These are phyloP conservation scores for Yamadazyma triangularis DNA, from an alignment of 1,139 yeast genomes.

Conservation along the genomic window DNA sequence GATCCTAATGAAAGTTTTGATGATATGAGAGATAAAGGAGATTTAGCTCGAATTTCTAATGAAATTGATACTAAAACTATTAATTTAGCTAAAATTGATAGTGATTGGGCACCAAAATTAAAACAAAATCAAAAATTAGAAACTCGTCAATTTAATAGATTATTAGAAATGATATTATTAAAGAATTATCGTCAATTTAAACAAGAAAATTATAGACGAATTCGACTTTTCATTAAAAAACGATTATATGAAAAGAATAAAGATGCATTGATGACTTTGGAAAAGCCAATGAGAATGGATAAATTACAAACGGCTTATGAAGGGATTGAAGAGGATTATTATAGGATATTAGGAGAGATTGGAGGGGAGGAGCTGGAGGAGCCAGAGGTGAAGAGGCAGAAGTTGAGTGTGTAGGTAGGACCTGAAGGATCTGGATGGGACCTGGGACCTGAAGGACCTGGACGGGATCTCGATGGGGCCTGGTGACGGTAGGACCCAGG, in stretches of 20 bases:
- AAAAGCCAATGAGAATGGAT: constrained; percentile 54
- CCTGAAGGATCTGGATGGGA: too few relatives aligned
- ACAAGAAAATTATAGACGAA: constrained; percentile 27
- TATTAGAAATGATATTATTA: constrained; percentile 70
- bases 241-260: constrained; percentile 72
- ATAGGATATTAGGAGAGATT: constrained; percentile 45
- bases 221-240: constrained; percentile 63
- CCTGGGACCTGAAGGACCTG: too few relatives aligned
- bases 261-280: constrained; percentile 70
- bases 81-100: constrained; percentile 18
- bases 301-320: constrained; percentile 75
- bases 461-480: too few relatives aligned
- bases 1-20: constrained; percentile 95
- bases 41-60: constrained; percentile 49
- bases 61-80: constrained; percentile 11
- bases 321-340: constrained; percentile 65
- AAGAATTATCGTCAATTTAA: constrained; percentile 31
- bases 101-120: constrained; percentile 39
- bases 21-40: constrained; percentile 81
- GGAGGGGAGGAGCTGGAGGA: too few relatives aligned
- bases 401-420: too few relatives aligned
- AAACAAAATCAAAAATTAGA: constrained; percentile 56
- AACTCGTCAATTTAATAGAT: constrained; percentile 69
- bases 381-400: too few relatives aligned
- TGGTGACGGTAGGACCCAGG: too few relatives aligned